Conservation (phyloP, 2,329 filamentous ascomycete species). For the Calonectria leucothoes region DNA sequence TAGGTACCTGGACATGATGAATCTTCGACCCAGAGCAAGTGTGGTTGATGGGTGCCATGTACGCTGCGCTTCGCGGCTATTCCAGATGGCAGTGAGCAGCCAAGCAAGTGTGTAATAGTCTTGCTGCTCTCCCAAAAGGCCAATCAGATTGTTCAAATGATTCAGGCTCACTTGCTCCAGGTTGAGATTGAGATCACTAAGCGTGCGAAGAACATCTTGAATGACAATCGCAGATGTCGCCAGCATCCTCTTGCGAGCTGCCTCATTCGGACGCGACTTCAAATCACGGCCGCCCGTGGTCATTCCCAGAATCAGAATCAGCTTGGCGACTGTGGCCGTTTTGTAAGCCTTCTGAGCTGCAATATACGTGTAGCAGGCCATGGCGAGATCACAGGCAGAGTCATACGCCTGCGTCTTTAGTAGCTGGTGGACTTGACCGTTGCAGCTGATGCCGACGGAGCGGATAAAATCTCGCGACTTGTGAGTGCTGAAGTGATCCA, state of each 20-base stretch:
- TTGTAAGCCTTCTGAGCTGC: background rate
- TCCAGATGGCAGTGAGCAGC: background rate
- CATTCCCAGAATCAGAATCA: background rate
- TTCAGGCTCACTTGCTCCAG: background rate
- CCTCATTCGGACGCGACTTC: background rate
- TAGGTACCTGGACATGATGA: background rate
- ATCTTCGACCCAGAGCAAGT: background rate
- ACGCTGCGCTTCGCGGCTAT: background rate
- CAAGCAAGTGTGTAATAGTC: background rate
- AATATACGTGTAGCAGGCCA: background rate
- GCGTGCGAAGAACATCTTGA: background rate
- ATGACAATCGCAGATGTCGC: background rate
- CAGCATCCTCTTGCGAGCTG: background rate
- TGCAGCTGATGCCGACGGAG: background rate
- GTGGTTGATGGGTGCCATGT: background rate
- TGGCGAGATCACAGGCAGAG: background rate
- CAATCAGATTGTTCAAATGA: background rate
- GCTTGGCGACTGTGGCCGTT: background rate
- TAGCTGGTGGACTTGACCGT: background rate
- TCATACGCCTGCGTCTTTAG: background rate
- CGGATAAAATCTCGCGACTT: background rate
- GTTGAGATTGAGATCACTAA: background rate
- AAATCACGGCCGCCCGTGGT: background rate
- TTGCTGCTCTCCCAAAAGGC: background rate
- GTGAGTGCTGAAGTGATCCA: background rate